A percentile compares a stretch with the other conserved stretches of the same genome.
phyloP scores from a whole-genome alignment of 371 early-diverging fungal species.

The Batkoa obscura region DNA sequence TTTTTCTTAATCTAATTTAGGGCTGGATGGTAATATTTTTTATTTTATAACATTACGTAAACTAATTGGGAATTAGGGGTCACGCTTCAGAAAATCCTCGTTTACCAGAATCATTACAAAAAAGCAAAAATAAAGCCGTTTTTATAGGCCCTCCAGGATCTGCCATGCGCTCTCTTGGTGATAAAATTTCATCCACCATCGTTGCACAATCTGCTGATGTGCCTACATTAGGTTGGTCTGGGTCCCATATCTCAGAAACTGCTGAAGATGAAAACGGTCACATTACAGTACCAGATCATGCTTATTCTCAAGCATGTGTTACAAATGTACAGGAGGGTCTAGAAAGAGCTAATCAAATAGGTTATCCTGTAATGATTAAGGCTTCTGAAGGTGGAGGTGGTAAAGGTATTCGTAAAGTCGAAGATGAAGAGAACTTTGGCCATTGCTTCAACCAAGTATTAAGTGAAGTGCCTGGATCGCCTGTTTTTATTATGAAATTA shows the following conservation, averaged over 20 bases:
- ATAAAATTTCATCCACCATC: slow-evolving; percentile 96
- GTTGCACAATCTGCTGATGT: slow-evolving; percentile 94
- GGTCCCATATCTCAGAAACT: slow-evolving; percentile 62
- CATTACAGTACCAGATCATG: slow-evolving; percentile 57
- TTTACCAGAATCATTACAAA: slow-evolving; percentile 76
- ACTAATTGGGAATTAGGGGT: slow-evolving; percentile 71
- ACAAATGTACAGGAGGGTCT: slow-evolving; percentile 58
- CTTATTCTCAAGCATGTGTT: slow-evolving; percentile 63
- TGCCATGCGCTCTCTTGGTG: slow-evolving; percentile 96
- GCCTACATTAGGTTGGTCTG: slow-evolving; percentile 91
- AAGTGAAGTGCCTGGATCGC: slow-evolving; percentile 90
- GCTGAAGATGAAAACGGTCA: slow-evolving; percentile 39
- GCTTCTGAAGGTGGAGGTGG: slow-evolving; percentile 99
- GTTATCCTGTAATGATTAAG: slow-evolving; percentile 97
- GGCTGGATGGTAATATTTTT: slow-evolving; percentile 20
- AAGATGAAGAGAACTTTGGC: slow-evolving; percentile 44
- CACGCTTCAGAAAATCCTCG: slow-evolving; percentile 97
- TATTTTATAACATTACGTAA: background rate
- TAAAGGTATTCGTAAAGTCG: slow-evolving; percentile 93
- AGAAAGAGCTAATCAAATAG: slow-evolving; percentile 63
- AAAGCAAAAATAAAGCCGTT: slow-evolving; percentile 55
- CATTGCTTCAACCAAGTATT: slow-evolving; percentile 68
- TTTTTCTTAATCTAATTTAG: slow-evolving; percentile 4
- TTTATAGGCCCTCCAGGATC: slow-evolving; percentile 97
- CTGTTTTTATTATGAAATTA: slow-evolving; percentile 92